Evolutionary conservation across 192 early-diverging fungal genomes (phyloP).

Genomic region (Dissophora ornata): DNA sequence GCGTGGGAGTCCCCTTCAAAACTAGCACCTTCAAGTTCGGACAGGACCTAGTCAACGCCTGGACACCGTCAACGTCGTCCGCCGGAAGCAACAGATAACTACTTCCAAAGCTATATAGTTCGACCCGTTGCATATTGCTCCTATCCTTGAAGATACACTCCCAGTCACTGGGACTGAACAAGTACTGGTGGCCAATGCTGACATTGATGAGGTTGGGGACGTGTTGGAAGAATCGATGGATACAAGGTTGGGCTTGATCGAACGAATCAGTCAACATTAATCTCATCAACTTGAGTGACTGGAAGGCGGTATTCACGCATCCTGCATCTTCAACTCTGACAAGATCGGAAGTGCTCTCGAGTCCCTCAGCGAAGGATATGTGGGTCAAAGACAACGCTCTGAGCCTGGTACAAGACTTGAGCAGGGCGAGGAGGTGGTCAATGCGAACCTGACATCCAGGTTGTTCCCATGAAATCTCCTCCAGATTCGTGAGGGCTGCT

Average conservation of each 20-base stretch:
- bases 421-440: not conserved
- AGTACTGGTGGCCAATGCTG: no score
- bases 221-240: conserved; percentile 1
- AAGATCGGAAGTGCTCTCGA: not conserved
- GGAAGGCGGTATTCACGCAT: not conserved
- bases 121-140: not conserved
- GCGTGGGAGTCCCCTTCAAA: not conserved
- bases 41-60: not conserved
- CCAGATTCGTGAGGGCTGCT: not conserved
- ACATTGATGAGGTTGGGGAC: not conserved
- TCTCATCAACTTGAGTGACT: not conserved
- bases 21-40: not conserved
- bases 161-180: not conserved
- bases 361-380: not conserved
- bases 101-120: no score
- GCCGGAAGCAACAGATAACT: no score
- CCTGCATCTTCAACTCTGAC: not conserved
- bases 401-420: not conserved
- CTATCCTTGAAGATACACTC: not conserved
- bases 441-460: not conserved
- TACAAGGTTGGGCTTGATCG: not conserved
- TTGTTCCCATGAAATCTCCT: not conserved
- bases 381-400: not conserved
- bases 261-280: not conserved
- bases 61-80: no score